Percentiles rank a stretch among this genome's conserved stretches.
Conservation (phyloP, 371 early-diverging fungal genomes). For the Homolaphlyctis polyrhiza region DNA sequence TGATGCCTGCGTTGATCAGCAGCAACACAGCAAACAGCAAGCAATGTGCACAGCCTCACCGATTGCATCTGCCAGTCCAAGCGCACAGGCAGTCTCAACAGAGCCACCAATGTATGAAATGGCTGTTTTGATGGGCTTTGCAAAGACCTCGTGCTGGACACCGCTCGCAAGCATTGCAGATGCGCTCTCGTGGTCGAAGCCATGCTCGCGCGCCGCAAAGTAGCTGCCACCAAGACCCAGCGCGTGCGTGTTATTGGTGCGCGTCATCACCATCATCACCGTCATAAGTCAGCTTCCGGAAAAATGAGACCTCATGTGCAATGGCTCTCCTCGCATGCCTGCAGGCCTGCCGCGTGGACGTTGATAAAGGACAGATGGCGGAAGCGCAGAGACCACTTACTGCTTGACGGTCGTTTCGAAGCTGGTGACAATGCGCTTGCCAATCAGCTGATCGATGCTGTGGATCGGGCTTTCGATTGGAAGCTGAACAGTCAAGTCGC, state of each 20-base stretch:
- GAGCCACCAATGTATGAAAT: conserved; percentile 86
- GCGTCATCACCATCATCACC: too few relatives aligned
- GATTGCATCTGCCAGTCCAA: conserved; percentile 95
- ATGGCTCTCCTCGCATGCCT: too few relatives aligned
- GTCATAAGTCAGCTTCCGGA: too few relatives aligned
- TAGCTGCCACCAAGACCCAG: conserved; percentile 12
- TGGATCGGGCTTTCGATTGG: conserved; percentile 29
- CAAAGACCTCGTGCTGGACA: not conserved
- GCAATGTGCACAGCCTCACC: conserved; percentile 49
- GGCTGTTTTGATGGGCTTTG: conserved; percentile 41
- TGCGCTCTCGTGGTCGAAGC: conserved; percentile 12
- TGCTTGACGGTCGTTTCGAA: conserved; percentile 67
- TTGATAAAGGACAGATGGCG: too few relatives aligned
- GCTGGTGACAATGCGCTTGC: conserved; percentile 90
- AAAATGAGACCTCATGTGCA: too few relatives aligned
- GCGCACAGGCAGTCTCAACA: conserved; percentile 92
- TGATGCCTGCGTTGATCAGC: not conserved
- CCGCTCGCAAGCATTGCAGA: conserved; percentile 1
- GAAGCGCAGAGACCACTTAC: conserved; percentile 22
- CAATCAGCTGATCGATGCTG: conserved; percentile 67
- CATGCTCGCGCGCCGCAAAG: conserved; percentile 18
- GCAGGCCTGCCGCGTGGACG: too few relatives aligned
- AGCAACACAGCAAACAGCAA: not conserved
- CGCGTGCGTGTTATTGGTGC: too few relatives aligned
- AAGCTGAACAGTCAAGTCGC: conserved; percentile 80